phyloP scores from a whole-genome alignment of 495 filamentous ascomycete genomes.

The Tuber aestivum region DNA sequence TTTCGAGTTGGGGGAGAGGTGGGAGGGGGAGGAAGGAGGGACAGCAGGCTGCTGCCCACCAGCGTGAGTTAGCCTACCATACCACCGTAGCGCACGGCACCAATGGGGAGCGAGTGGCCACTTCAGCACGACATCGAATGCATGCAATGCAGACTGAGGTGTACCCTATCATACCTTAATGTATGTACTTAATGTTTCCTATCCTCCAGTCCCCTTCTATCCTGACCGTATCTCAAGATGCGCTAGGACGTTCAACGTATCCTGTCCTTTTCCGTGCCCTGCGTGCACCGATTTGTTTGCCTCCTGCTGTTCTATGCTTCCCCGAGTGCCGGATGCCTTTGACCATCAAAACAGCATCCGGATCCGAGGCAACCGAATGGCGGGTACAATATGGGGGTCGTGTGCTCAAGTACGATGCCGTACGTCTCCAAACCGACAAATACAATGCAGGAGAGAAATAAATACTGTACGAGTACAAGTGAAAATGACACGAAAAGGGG shows the following conservation, averaged over 20 bases:
- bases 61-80: constrained; percentile 7
- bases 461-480: too few species aligned
- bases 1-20: constrained; percentile 9
- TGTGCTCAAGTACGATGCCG: neutral
- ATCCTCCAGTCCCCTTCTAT: neutral
- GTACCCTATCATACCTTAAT: constrained; percentile 30
- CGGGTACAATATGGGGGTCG: constrained; percentile 1
- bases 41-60: constrained; percentile 22
- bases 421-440: neutral
- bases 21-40: constrained; percentile 12
- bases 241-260: neutral
- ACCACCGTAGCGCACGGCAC: constrained; percentile 32
- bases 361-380: constrained; percentile 32
- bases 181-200: constrained; percentile 11
- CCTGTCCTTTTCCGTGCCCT: neutral
- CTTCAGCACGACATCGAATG: constrained; percentile 27
- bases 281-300: neutral
- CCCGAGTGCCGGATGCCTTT: neutral
- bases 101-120: constrained; percentile 28
- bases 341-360: constrained; percentile 20
- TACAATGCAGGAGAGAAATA: neutral
- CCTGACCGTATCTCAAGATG: neutral
- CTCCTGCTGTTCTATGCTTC: neutral
- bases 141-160: constrained; percentile 39
- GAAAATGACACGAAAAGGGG: neutral